Percentiles rank a stretch among this genome's conserved stretches.
phyloP scores from a whole-genome alignment of 129 eudicot genomes.

The Pulicaria dysenterica region DNA sequence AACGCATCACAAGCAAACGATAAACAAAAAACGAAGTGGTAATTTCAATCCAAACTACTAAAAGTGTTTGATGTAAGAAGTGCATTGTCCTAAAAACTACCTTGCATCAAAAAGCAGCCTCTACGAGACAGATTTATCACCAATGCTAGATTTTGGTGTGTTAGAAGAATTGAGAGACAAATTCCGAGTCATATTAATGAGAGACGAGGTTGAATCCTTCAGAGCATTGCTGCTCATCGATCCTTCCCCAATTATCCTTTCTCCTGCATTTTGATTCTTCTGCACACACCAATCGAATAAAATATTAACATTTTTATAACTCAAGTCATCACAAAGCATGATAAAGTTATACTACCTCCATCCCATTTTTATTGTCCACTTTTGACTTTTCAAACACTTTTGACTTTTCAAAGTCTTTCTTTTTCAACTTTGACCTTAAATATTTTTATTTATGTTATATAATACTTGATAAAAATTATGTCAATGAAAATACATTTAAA shows the following conservation, averaged over 20 bases:
- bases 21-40: neutral
- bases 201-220: slow-evolving; percentile 42
- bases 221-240: slow-evolving; percentile 20
- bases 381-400: too few species aligned
- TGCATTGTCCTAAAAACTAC: slow-evolving; percentile 19
- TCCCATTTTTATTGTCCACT: too few species aligned
- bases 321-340: neutral
- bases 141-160: slow-evolving; percentile 27
- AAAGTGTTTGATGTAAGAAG: neutral
- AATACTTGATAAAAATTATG: too few species aligned
- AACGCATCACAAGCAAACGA: neutral
- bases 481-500: too few species aligned
- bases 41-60: slow-evolving; percentile 5
- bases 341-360: too few species aligned
- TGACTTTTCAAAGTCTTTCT: too few species aligned
- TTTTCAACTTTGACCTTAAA: too few species aligned
- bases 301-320: too few species aligned
- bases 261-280: slow-evolving; percentile 43
- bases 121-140: slow-evolving; percentile 31
- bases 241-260: slow-evolving; percentile 38
- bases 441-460: too few species aligned
- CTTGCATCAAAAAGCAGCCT: neutral
- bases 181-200: slow-evolving; percentile 53
- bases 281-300: slow-evolving; percentile 17
- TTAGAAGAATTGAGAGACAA: slow-evolving; percentile 47